Evolutionary conservation across 1,284 basidiomycete species (phyloP), one percentile per base, ranked within the genome.

Genomic region (Microbotryum silenes-acaulis): DNA sequence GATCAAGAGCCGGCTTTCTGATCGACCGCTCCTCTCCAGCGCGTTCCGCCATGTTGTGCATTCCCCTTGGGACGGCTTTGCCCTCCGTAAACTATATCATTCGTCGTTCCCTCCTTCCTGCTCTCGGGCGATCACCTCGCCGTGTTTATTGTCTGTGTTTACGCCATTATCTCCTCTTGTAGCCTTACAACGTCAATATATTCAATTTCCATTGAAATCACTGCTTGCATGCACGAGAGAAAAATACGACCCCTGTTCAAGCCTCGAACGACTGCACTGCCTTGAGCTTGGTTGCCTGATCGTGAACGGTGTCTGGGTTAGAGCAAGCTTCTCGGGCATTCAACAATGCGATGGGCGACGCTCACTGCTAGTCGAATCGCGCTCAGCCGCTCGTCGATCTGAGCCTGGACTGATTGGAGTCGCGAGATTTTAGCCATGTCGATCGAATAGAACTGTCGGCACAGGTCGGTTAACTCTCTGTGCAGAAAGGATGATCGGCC

Each of bases 211-310:
- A 10, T 42, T 42, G 16, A 42, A 16, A 14, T 20, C 20, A 12
- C 14, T 50, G 48, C 20, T 23, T 50, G 48, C 29, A 50, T 23
- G 21, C 48, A 23, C 21, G 23, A 50, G 23, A 50, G 12, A 50
- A 29, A 16, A n/a, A 29, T 50, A 2, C 18, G 3, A 2, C 21
- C 16, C 16, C 14, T 23, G 6, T 50, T 54, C 42, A 56, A 10
- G 23, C 27, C n/a, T 14, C 23, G 27, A 60, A 51, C 1, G 53
- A 55, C 21, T 54, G 45, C 27, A 60, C 59, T 4, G 59, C 59
- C 45, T 56, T 51, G 16, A 60, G 59, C 53, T 60, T 60, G 31
- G 54, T 56, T 10, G 53, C 59, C 54, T 59, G 44, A 46, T 6
- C 4, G 9, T 4, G 33, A 29, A 6, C 9, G 4, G 31, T 3